Evolutionary conservation across 768 basidiomycete genomes (phyloP).

Genomic region (Trametes meyenii): DNA sequence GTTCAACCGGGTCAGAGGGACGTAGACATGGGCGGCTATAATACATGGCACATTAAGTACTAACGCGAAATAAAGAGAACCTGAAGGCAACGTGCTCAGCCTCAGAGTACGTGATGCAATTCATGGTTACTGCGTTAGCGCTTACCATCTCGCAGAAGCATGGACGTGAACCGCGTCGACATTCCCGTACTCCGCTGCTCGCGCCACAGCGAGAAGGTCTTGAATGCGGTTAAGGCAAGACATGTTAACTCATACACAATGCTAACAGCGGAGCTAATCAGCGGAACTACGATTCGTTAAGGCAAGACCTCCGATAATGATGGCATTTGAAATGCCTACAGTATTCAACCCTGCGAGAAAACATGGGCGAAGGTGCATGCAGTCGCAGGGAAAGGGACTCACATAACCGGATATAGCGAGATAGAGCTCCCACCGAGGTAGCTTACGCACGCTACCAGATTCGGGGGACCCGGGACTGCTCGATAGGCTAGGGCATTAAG

Average conservation of each 20-base stretch:
- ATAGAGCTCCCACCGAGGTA: no score
- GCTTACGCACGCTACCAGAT: no score
- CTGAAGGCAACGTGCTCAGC: not conserved
- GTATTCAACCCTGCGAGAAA: not conserved
- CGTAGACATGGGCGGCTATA: no score
- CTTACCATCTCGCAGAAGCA: slow-evolving; percentile 5
- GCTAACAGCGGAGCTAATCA: not conserved
- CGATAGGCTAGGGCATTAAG: not conserved
- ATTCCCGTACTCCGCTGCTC: not conserved
- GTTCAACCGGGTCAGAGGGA: not conserved
- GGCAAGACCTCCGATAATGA: not conserved
- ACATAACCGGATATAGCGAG: no score
- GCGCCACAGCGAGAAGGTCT: not conserved
- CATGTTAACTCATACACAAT: not conserved
- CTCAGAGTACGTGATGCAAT: not conserved
- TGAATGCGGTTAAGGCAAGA: not conserved
- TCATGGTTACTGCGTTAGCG: not conserved
- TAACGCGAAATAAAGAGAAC: slow-evolving; percentile 2
- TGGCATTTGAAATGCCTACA: not conserved
- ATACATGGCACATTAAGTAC: no score
- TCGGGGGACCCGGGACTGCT: no score
- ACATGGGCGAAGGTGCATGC: not conserved
- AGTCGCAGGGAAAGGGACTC: not conserved
- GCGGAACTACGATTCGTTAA: not conserved
- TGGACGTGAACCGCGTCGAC: not conserved